Conservation (phyloP, 2,329 filamentous ascomycete species). For the Trichoderma sp. region DNA sequence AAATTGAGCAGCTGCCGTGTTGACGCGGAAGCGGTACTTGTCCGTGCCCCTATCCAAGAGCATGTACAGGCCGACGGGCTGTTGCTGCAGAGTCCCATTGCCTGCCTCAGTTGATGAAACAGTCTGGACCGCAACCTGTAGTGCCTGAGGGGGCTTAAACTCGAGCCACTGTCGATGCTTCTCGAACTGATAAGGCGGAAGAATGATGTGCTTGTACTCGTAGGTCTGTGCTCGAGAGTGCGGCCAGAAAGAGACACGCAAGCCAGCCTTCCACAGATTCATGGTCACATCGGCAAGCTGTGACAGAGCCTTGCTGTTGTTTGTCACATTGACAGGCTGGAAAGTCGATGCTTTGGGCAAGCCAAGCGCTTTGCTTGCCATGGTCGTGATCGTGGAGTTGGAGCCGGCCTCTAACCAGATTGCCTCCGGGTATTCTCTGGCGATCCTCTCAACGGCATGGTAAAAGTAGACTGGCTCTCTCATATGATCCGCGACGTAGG, state of each 20-base stretch:
- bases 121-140: too few species aligned
- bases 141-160: not conserved
- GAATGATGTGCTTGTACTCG: not conserved
- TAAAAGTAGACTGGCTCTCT: not conserved
- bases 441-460: not conserved
- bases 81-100: too few species aligned
- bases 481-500: not conserved
- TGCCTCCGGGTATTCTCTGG: not conserved
- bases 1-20: not conserved
- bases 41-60: too few species aligned
- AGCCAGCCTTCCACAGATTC: not conserved
- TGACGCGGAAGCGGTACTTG: not conserved
- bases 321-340: not conserved
- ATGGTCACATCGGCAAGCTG: not conserved
- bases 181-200: not conserved
- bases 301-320: not conserved
- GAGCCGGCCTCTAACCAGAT: conserved; percentile 47
- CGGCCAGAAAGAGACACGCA: not conserved
- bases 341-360: conserved; percentile 26
- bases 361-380: conserved; percentile 37
- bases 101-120: too few species aligned
- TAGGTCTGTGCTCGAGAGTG: not conserved
- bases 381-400: conserved; percentile 40
- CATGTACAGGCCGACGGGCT: too few species aligned
- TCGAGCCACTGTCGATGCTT: not conserved